These are phyloP conservation scores for Phytophthora tentaculata DNA, from an alignment of 352 stramenopile species.

Conservation along the genomic window DNA sequence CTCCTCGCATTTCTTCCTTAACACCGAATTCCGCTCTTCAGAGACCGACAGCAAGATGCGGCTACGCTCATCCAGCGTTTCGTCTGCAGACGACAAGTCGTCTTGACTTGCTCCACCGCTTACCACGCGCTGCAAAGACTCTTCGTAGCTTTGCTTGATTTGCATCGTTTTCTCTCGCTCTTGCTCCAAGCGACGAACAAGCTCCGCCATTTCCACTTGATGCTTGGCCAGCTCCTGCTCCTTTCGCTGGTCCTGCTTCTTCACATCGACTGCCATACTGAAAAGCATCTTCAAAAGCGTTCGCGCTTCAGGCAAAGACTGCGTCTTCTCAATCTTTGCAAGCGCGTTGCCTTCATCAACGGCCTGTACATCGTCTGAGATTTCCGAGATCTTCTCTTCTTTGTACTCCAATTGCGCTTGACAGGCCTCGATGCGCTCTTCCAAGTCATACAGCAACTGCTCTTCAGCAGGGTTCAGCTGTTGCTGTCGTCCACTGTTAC, in stretches of 20 bases:
- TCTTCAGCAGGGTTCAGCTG: constrained; percentile 82
- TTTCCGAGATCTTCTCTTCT: constrained; percentile 89
- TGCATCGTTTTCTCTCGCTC: constrained; percentile 77
- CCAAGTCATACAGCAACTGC: constrained; percentile 81
- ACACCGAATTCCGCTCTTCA: constrained; percentile 73
- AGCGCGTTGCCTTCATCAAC: constrained; percentile 56
- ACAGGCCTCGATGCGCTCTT: constrained; percentile 87
- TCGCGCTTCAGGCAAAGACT: constrained; percentile 82
- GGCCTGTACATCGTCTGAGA: constrained; percentile 55
- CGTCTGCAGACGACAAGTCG: constrained; percentile 18
- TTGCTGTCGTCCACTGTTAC: constrained; percentile 49
- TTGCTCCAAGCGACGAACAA: constrained; percentile 66
- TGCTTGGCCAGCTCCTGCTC: constrained; percentile 81
- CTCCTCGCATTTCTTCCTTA: constrained; percentile 82
- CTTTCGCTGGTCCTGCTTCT: constrained; percentile 86
- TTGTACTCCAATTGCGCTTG: constrained; percentile 90
- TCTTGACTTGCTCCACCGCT: constrained; percentile 35
- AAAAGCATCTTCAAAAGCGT: constrained; percentile 88
- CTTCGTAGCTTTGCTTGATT: constrained; percentile 85
- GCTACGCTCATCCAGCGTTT: constrained; percentile 62
- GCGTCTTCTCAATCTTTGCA: constrained; percentile 82
- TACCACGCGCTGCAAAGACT: constrained; percentile 81
- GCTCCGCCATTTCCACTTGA: constrained; percentile 73
- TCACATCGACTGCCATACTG: constrained; percentile 86
- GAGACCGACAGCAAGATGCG: constrained; percentile 78